Evolutionary conservation across 768 basidiomycete genomes (phyloP), one percentile per base, ranked within the genome.

Genomic region (Collybia mongolica): DNA sequence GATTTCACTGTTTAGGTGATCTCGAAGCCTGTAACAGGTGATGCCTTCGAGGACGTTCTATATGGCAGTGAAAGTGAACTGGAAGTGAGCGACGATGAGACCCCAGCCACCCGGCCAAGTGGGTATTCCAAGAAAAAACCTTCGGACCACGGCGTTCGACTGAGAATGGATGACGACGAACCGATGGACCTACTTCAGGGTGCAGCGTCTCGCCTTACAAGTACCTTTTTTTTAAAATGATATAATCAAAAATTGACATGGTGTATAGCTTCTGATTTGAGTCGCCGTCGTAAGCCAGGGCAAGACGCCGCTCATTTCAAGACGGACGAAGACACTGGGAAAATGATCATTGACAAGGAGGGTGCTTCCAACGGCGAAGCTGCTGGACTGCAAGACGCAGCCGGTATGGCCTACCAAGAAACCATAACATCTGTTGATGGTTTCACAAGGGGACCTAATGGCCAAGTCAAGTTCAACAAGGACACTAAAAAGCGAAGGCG

Each of bases 21-120:
- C 41, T 69, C 68, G 23, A 83, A 83, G 62, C 74, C 74, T 15
- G 73, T 75, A 5, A 75, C 82, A 29, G 91, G 93, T 14, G 89
- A 94, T 64, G 94, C 95, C 0, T 99, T 98, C 56, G 95, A 99
- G 64, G 95, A 99, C 62, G 92, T 98, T 0, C 73, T 99, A 22
- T 98, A 98, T 65, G 95, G 94, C 37, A 96, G 93, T 62, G 97
- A 98, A 62, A 93, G 91, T 57, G 95, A 98, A 61, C 68, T 88
- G 26, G 88, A 84, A 2, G 85, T 86, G 54, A 82, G 80, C 54
- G 86, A 87, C 37, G 81, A 82, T 39, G 84, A 88, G 47, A 75
- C 72, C 45, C 60, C 68, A 12, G 55, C 64, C 29, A 53, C 54
- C 18, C 59, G 58, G 6, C 26, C 60, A 9, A 60, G 56, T 29